A percentile compares a stretch with the other conserved stretches of the same genome.
These are phyloP conservation scores for Albifimbria verrucaria DNA, from an alignment of 2,329 filamentous ascomycete species.

Conservation along the genomic window DNA sequence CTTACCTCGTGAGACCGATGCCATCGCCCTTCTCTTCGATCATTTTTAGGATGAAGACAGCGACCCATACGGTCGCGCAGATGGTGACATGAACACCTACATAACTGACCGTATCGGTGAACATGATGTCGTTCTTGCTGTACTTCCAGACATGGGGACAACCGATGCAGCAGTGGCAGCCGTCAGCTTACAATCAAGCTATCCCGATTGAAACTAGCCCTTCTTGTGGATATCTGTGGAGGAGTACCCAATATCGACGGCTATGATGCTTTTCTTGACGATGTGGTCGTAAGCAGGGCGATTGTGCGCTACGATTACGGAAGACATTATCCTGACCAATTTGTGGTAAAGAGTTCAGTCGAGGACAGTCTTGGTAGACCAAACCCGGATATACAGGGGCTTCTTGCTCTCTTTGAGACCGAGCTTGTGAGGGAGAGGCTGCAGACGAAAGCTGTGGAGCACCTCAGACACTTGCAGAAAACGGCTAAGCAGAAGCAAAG, in stretches of 20 bases:
- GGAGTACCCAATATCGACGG: constrained; percentile 22
- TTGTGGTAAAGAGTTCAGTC: constrained; percentile 19
- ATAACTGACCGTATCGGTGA: constrained; percentile 22
- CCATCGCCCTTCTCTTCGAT: constrained; percentile 19
- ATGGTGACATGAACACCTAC: constrained; percentile 25
- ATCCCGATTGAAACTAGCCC: constrained; percentile 25
- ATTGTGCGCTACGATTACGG: constrained; percentile 26
- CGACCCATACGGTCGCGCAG: constrained; percentile 15
- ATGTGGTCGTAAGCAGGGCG: constrained; percentile 28
- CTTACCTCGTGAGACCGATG: constrained; percentile 19
- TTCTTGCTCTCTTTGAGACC: constrained; percentile 19
- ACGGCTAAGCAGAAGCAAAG: neutral
- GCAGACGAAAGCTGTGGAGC: neutral
- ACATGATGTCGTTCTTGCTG: constrained; percentile 24
- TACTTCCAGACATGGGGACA: constrained; percentile 25
- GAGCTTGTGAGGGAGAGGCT: neutral
- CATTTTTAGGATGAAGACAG: constrained; percentile 20
- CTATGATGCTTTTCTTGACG: constrained; percentile 23
- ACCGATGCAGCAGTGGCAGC: constrained; percentile 20
- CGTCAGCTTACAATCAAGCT: constrained; percentile 28
- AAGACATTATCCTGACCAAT: constrained; percentile 16
- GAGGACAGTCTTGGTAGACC: constrained; percentile 22
- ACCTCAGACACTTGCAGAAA: neutral
- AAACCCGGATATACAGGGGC: constrained; percentile 21
- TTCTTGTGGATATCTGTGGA: constrained; percentile 39